Conservation (phyloP, 2,329 filamentous ascomycete species). For the Metarhizium anisopliae region DNA sequence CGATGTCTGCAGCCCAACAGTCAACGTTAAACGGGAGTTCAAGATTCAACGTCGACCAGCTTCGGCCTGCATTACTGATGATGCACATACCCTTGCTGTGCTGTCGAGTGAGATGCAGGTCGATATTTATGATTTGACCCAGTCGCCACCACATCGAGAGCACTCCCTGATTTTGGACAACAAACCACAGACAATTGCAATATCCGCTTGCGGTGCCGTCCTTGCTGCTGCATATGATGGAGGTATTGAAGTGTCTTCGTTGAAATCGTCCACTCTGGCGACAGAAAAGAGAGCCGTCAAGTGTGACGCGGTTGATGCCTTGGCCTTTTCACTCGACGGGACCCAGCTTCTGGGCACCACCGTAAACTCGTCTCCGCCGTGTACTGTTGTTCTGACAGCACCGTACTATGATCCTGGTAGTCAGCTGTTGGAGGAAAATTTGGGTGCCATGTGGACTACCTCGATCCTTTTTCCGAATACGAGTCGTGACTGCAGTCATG, state of each 20-base stretch:
- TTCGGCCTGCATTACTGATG: constrained; percentile 69
- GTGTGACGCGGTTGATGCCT: constrained; percentile 64
- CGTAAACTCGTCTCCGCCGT: constrained; percentile 51
- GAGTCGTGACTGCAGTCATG: constrained; percentile 71
- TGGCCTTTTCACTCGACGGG: constrained; percentile 70
- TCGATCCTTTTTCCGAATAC: constrained; percentile 78
- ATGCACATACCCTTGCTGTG: constrained; percentile 68
- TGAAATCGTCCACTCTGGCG: constrained; percentile 52
- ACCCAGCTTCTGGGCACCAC: constrained; percentile 73
- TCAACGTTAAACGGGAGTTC: constrained; percentile 65
- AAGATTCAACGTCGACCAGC: constrained; percentile 70
- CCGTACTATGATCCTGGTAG: constrained; percentile 70
- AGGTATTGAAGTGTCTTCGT: constrained; percentile 78
- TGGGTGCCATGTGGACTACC: constrained; percentile 74
- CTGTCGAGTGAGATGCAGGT: constrained; percentile 76
- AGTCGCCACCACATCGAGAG: constrained; percentile 57
- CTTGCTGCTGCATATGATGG: constrained; percentile 78
- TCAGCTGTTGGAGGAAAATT: constrained; percentile 54
- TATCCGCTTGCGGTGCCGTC: constrained; percentile 75
- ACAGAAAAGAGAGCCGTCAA: constrained; percentile 69
- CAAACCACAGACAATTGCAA: constrained; percentile 64
- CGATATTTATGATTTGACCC: constrained; percentile 68
- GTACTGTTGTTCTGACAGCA: constrained; percentile 68
- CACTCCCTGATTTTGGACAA: constrained; percentile 72
- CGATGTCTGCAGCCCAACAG: constrained; percentile 50